Base-by-base conservation (phyloP, 192 early-diverging fungal genomes). In the Mortierella alpina region DNA sequence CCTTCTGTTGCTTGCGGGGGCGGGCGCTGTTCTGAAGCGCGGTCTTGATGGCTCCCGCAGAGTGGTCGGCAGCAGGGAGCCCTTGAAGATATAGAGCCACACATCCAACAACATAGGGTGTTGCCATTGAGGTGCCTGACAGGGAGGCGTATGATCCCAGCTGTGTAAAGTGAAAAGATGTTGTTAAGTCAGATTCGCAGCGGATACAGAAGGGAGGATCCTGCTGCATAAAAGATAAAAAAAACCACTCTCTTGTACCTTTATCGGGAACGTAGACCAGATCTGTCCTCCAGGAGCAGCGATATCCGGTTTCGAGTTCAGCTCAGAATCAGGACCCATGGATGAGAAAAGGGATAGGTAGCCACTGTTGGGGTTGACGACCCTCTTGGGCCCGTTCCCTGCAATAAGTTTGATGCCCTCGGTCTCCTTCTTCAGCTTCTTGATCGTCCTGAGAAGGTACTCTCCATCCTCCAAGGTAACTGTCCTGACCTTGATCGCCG, bases 261-360 rank as follows among this genome's bases (percentile, higher is more conserved):
- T 85, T 23, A 86, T 63, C 1, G 90, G 91, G 57, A 83, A 88
- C 6, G 91, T 89, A 20, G 88, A 89, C 63, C 87, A 91, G 66
- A 92, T 90, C 58, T 84, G 82, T 20, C 89, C 88, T 57, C 91
- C 91, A 7, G 91, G 91, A 6, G 90, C 89, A 4, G 85, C 77
- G 17, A 92, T 75, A 8, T 88, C 88, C 0, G 90, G 90, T 78
- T 93, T 92, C 22, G 91, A 66, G 18, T 88, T 76, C 54, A 96
- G 80, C 59, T 94, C 89, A 42, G 85, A 85, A 51, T 87, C 90
- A 0, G 93, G 89, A 20, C 96, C 96, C 71, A 88, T 88, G 23
- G 91, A 92, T 11, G 92, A 93, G 67, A 93, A 95, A 48, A 60
- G 57, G 17, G 95, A 95, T 7, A 94, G 74, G 42, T 83, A 90